Evolutionary conservation across 176 grass and related monocot genomes (phyloP), one percentile per base, ranked within the genome.

Genomic region (Ensete glaucum): DNA sequence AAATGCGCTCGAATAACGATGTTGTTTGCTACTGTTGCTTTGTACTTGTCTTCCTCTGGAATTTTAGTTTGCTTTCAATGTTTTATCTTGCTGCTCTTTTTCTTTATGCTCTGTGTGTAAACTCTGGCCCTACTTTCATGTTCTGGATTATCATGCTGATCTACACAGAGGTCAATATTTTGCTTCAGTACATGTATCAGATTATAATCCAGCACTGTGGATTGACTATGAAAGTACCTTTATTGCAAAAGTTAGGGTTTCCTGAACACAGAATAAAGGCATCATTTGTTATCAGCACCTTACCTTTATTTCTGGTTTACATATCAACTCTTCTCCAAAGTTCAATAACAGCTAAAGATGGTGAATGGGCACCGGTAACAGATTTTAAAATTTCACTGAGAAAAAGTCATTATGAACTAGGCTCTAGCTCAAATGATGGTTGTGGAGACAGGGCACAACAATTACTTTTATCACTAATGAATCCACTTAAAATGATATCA

Each of bases 161-260:
- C 65, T 97, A 97, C 72, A 97, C 94, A 11, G 94, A 97, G 77
- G 54, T 93, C 68, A 92, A 97, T 72, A 93, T 97, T 85, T 79
- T 97, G 73, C 81, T 85, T 67, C 94, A 97, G 72, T 97, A 97
- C 68, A 81, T 97, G 73, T 97, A 90, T 75, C 94, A 97, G 86
- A 97, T 97, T 82, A 90, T 97, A 68, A 97, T 97, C 80, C 94
- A 97, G 53, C 94, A 97, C 72, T 97, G 94, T 83, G 90, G 94
- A 57, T 77, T 93, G 80, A 97, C 71, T 78, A 85, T 97, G 79
- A 69, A 93, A 62, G 54, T 84, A 71, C 80, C 88, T 69, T 76
- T 97, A 73, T 70, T 97, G 48, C 88, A 89, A 80, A 93, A 86
- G 75, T 85, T 97, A 76, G 94, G 94, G 69, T 97, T 97, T 71